Evolutionary conservation across 169 alveolate genomes (phyloP).

Genomic region (Perkinsus marinus): DNA sequence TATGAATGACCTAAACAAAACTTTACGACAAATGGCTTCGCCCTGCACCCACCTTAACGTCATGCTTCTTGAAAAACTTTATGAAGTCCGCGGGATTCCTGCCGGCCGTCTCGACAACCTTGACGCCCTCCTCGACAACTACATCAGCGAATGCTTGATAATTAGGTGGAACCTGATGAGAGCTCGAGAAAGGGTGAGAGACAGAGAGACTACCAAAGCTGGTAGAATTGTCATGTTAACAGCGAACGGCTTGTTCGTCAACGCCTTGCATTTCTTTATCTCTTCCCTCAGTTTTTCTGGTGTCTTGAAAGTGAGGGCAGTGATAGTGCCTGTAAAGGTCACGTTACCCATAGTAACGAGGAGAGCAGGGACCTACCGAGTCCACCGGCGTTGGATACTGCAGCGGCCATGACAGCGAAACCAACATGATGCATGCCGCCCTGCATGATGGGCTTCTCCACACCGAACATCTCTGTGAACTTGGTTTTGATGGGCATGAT

Average conservation of each 20-base stretch:
- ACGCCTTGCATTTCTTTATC: neutral
- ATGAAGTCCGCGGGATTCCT: neutral
- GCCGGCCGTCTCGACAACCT: constrained; percentile 1
- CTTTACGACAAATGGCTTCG: no score
- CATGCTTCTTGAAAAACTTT: neutral
- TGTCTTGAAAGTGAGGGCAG: neutral
- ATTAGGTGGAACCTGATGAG: neutral
- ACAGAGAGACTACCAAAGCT: neutral
- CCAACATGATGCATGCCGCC: constrained; percentile 6
- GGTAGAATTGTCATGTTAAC: constrained; percentile 1
- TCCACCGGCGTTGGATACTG: constrained; percentile 3
- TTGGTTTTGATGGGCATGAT: neutral
- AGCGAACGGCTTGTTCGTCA: neutral
- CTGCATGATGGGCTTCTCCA: constrained; percentile 7
- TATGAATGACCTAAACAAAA: neutral
- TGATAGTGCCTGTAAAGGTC: neutral
- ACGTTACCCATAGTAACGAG: neutral
- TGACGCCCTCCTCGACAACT: constrained; percentile 2
- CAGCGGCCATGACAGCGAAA: neutral
- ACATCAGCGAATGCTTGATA: constrained; percentile 2
- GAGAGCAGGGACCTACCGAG: neutral
- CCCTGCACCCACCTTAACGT: neutral
- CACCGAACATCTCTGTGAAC: constrained; percentile 1
- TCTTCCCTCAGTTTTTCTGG: neutral
- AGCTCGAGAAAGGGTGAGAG: neutral